Evolutionary conservation across 805 yeast species (phyloP), one percentile per base, ranked within the genome.

Genomic region (Metschnikowia santaceciliae): DNA sequence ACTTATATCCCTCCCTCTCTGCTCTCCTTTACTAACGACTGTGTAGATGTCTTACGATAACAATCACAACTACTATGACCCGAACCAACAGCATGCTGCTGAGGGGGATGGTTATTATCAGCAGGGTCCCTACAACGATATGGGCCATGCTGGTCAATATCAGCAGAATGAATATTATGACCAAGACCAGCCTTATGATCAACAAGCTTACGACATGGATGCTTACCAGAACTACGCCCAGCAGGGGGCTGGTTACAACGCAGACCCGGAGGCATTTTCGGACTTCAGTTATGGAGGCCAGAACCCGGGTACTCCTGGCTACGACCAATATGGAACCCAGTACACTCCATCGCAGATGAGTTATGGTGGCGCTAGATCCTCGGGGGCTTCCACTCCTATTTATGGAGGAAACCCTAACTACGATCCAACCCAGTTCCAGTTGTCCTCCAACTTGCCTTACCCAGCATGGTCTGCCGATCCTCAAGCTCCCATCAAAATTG

Each of bases 391-490:
- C 1, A 94, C 99, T 39, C 98, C 99, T 19, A 82, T 89, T 59
- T 88, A 88, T 65, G 95, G 94, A 38, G 82, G 83, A 50, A 61
- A 61, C 51, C 59, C 61, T 69, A 72, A 74, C 69, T 78, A 81
- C 62, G 86, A 83, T 61, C 86, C 87, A 33, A 74, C 83, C 6
- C 83, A 63, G 68, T 82, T 65, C 72, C 88, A 63, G 73, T 84
- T 77, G 85, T 89, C 67, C 61, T 86, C 72, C 78, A 96, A 61
- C 82, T 90, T 94, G 69, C 99, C 99, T 33, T 94, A 92, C 69
- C 99, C 99, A 41, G 98, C 99, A 47, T 94, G 99, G 99, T 88
- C 97, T 23, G 96, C 96, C 43, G 98, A 94, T 70, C 91, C 87
- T 51, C 92, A 84, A 65, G 88, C 86, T 20, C 96, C 97, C 7